A percentile compares a stretch with the other conserved stretches of the same genome.
These are phyloP conservation scores for Diutina neorugosa DNA, from an alignment of 1,139 yeast genomes.

Conservation along the genomic window DNA sequence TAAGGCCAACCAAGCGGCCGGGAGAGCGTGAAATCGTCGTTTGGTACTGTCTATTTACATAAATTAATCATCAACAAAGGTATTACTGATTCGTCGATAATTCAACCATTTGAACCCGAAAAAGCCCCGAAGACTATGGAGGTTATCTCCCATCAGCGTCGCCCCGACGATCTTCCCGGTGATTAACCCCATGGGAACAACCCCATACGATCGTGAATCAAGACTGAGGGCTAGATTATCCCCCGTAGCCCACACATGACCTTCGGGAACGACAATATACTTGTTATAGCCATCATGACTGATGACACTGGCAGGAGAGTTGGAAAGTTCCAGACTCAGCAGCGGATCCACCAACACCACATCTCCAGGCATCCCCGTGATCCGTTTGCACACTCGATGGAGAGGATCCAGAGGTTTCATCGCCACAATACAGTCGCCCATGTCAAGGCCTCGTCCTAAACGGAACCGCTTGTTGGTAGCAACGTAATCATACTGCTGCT, in stretches of 20 bases:
- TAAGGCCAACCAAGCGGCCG: not conserved
- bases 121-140: conserved; percentile 15
- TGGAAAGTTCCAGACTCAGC: conserved; percentile 40
- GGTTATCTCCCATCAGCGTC: conserved; percentile 27
- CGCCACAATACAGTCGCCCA: conserved; percentile 87
- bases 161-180: conserved; percentile 82
- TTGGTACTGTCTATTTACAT: not conserved
- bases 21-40: not conserved
- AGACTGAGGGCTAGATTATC: conserved; percentile 83
- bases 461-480: conserved; percentile 55
- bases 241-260: conserved; percentile 97
- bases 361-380: conserved; percentile 96
- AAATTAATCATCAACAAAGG: conserved; percentile 11
- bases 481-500: conserved; percentile 65
- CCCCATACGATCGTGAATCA: conserved; percentile 83
- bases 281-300: conserved; percentile 39
- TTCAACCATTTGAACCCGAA: conserved; percentile 30
- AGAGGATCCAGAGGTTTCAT: conserved; percentile 82
- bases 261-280: conserved; percentile 63
- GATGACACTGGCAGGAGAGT: conserved; percentile 16
- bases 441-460: conserved; percentile 46
- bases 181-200: conserved; percentile 75
- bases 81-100: conserved; percentile 42
- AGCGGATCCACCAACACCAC: conserved; percentile 71
- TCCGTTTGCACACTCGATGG: conserved; percentile 80